Base-by-base conservation (phyloP, 2,329 filamentous ascomycete species). In the Fusarium domesticum region DNA sequence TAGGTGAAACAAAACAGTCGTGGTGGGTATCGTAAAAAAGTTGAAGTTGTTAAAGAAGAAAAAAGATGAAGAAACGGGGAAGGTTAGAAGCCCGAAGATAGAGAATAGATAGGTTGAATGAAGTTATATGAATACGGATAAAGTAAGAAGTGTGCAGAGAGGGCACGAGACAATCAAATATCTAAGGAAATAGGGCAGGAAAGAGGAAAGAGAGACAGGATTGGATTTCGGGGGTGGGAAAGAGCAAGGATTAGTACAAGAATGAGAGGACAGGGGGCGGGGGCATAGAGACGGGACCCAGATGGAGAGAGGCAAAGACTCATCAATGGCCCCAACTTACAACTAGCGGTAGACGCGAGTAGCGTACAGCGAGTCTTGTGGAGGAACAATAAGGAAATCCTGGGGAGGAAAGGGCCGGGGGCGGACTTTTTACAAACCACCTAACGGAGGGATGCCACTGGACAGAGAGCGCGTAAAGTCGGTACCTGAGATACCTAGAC, bases 241-340 rank as follows among this genome's bases (percentile, higher is more conserved):
- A 51, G 49, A 47, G 46, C 37, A 53, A 47, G 45, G 52, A 55
- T 54, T 54, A 54, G 51, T 55, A 28, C 7, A 8, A 28, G 23
- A 25, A 35, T 6, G 17, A 33, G 11, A 32, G 25, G 36, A 47
- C 31, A 39, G 42, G 41, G 30, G 35, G 36, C 42, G 18, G 19
- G 37, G 35, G 30, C 38, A 42, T 18, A 25, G 35, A 35, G 37
- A 25, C 35, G 31, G 42, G 32, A n/a, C 17, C 18, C n/a, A 37
- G 35, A 38, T n/a, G 38, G 31, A 33, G 36, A 40, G 30, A 39
- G 33, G 7, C 8, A 28, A 10, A 28, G 23, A 28, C n/a, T n/a
- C n/a, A n/a, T n/a, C n/a, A n/a, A n/a, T n/a, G n/a, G n/a, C n/a
- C n/a, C n/a, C n/a, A n/a, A n/a, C n/a, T n/a, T n/a, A n/a, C n/a